phyloP scores from a whole-genome alignment of 768 basidiomycete genomes.

The Podaxis sp. region DNA sequence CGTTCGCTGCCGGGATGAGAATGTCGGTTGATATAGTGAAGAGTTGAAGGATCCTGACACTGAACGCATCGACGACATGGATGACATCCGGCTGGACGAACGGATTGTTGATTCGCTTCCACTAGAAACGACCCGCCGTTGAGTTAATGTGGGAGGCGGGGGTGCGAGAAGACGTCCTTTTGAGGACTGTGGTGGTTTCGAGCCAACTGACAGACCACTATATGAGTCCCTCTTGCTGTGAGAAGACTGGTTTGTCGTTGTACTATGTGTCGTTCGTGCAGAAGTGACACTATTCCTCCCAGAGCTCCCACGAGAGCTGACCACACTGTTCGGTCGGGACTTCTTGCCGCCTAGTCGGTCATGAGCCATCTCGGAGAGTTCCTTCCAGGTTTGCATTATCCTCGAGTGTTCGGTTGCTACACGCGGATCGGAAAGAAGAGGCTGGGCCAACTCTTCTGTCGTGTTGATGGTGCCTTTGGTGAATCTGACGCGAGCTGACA shows the following conservation, averaged over 20 bases:
- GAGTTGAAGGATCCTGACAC: conserved; percentile 60
- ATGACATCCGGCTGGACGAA: conserved; percentile 56
- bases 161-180: conserved; percentile 44
- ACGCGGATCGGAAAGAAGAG: conserved; percentile 55
- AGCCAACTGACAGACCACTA: conserved; percentile 27
- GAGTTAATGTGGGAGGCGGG: conserved; percentile 29
- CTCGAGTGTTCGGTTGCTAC: conserved; percentile 57
- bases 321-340: conserved; percentile 61
- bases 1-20: conserved; percentile 81
- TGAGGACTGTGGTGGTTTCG: conserved; percentile 21
- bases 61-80: conserved; percentile 49
- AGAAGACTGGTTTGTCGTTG: conserved; percentile 15
- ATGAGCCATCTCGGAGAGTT: conserved; percentile 76
- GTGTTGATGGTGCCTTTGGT: conserved; percentile 48
- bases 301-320: conserved; percentile 58
- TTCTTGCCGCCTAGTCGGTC: conserved; percentile 59
- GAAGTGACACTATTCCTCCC: conserved; percentile 56
- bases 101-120: conserved; percentile 36
- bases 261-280: conserved; percentile 14
- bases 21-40: conserved; percentile 61
- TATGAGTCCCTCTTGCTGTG: conserved; percentile 25
- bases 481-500: conserved; percentile 58
- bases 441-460: conserved; percentile 36
- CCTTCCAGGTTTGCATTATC: conserved; percentile 75
- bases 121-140: conserved; percentile 49